Base-by-base conservation (phyloP, 2,329 filamentous ascomycete species). In the Fusarium lyarnte region DNA sequence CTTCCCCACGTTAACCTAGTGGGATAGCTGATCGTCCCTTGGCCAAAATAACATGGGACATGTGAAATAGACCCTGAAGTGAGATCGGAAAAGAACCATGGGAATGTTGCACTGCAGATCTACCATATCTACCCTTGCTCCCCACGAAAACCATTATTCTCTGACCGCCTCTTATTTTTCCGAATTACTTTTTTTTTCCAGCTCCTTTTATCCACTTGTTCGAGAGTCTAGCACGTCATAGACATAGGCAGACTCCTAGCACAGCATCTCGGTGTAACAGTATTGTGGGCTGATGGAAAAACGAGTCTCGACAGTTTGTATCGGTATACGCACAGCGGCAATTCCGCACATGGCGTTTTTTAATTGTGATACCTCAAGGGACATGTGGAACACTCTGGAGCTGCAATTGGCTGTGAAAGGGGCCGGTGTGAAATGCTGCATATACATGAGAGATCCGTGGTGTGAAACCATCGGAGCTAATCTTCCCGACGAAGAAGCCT, bases 211-310 rank as follows among this genome's bases (percentile, higher is more conserved):
- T 46, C 21, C 25, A n/a, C 14, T 2, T 43, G 16, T 2, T 29
- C 13, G 8, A 0, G 7, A 51, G 33, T 74, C 43, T 35, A 66
- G 45, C 43, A 74, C 71, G 71, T 74, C 71, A 74, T 74, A 62
- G 67, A 72, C 25, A 43, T 51, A 66, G 57, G 53, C 45, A 45
- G 14, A 27, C 31, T 33, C 19, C 33, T 16, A 52, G 23, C 36
- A 70, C 36, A 31, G n/a, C 46, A 5, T 47, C 19, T 41, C 33
- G 46, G 61, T 73, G 66, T 52, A 70, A 55, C 23, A 33, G 16
- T 35, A 41, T 41, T 8, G 39, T 47, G 45, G 62, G 23, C 27
- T 46, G 39, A 42, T 36, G 38, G 21, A 9, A 14, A 16, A 2
- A 19, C 6, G n/a, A 42, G 35, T 47, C 42, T 68, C 14, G 51